Evolutionary conservation across 208 protist species (phyloP), one percentile per base, ranked within the genome.

Genomic region (Acanthamoeba culbertsoni): DNA sequence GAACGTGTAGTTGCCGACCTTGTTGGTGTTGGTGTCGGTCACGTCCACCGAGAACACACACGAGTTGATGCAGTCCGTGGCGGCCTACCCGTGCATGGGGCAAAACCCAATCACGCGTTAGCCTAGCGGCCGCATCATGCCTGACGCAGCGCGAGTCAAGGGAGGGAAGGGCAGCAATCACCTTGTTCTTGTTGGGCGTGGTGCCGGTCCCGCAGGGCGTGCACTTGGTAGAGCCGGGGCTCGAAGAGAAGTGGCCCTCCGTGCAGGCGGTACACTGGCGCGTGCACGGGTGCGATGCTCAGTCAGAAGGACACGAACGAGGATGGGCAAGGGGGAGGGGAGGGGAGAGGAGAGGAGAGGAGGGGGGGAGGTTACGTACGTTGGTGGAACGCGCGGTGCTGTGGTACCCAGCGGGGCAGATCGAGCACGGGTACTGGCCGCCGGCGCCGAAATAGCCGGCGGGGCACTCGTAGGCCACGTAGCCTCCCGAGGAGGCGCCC

Each of bases 161-260:
- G 71, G 23, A 18, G 28, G 37, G 42, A 7, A 48, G 71, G 71
- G 35, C 33, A 23, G 4, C 18, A 31, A n/a, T 59, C 42, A 82
- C 71, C 57, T 4, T 90, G 14, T 20, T 23, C 53, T 92, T 92
- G 86, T 92, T 92, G 31, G 86, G 42, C 7, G 62, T 77, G 35
- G 86, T 92, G 1, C 86, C 86, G 6, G 43, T 20, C 6, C 86
- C 86, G 48, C 86, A 92, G 0, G 53, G 26, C 14, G 33, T 71
- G 62, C 86, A 92, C 0, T 12, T 26, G 10, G 59, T 26, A 0
- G 40, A 59, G 5, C 86, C 86, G 3, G 53, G 45, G 5, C 12
- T 16, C 23, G 45, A 55, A 2, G 2, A 31, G 45, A 92, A 77
- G n/a, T 12, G 23, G 46, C 86, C 86, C 37, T 7, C 53, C 2